These are phyloP conservation scores for Flaveria floridana DNA, from an alignment of 140 eudicot species.

Conservation along the genomic window DNA sequence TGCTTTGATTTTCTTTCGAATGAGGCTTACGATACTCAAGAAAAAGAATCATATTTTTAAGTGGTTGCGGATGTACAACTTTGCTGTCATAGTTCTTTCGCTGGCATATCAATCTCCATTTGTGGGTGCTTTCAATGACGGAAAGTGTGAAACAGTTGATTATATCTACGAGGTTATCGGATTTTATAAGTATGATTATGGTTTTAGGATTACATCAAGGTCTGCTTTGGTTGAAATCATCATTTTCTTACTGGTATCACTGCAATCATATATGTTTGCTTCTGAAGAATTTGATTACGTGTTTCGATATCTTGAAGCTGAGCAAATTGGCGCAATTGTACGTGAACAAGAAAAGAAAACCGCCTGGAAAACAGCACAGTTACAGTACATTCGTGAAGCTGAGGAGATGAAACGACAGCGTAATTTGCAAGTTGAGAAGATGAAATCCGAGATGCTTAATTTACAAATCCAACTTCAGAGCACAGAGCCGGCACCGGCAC, in stretches of 20 bases:
- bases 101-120: conserved; percentile 68
- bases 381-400: conserved; percentile 61
- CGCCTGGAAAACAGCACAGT: conserved; percentile 66
- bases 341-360: conserved; percentile 68
- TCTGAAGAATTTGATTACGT: conserved; percentile 69
- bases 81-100: conserved; percentile 62
- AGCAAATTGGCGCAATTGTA: conserved; percentile 65
- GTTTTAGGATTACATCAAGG: conserved; percentile 61
- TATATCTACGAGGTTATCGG: conserved; percentile 67
- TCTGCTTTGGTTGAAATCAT: conserved; percentile 64
- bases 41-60: conserved; percentile 59
- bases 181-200: conserved; percentile 67
- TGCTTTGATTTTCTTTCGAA: conserved; percentile 56
- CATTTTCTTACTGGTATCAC: conserved; percentile 56
- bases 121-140: conserved; percentile 53
- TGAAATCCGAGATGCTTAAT: conserved; percentile 72
- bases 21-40: conserved; percentile 55
- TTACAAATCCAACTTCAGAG: conserved; percentile 62
- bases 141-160: conserved; percentile 53
- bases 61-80: conserved; percentile 65
- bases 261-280: conserved; percentile 71
- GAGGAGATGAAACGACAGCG: conserved; percentile 59
- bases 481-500: conserved; percentile 33
- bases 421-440: conserved; percentile 64
- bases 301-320: conserved; percentile 64